phyloP scores from a whole-genome alignment of 2,329 filamentous ascomycete genomes.

The Paecilomyces fulvus region DNA sequence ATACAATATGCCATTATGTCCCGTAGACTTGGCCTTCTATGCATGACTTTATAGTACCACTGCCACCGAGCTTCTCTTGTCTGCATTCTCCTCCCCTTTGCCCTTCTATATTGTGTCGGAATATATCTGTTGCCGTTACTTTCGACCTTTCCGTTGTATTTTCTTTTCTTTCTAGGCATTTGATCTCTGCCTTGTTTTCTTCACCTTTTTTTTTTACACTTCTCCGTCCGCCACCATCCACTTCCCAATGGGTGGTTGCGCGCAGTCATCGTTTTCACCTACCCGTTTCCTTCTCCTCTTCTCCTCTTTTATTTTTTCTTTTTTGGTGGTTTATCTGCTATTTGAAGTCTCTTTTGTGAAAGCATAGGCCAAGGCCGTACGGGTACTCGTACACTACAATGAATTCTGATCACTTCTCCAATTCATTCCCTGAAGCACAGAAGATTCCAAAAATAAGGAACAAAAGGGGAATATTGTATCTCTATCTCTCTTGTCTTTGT shows the following conservation, averaged over 20 bases:
- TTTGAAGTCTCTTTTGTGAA: not conserved
- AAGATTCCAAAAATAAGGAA: too few relatives aligned
- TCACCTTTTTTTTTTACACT: not conserved
- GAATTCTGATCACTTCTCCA: not conserved
- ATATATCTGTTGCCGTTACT: not conserved
- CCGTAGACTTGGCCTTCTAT: not conserved
- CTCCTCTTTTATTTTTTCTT: conserved; percentile 5
- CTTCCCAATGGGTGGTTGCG: not conserved
- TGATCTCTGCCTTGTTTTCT: not conserved
- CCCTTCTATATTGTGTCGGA: not conserved
- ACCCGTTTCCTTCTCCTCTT: conserved; percentile 5
- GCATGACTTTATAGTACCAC: not conserved
- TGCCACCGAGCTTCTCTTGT: not conserved
- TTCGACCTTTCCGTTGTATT: not conserved
- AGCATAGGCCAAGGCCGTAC: not conserved
- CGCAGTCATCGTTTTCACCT: not conserved
- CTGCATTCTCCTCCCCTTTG: not conserved
- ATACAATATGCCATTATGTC: not conserved
- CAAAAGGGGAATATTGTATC: too few relatives aligned
- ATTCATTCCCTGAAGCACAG: not conserved
- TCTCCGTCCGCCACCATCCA: not conserved
- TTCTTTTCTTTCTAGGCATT: not conserved
- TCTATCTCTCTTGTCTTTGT: too few relatives aligned
- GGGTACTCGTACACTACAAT: not conserved
- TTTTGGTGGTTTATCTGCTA: not conserved